phyloP scores from a whole-genome alignment of 2,329 filamentous ascomycete genomes.

The Paecilomyces niveus region DNA sequence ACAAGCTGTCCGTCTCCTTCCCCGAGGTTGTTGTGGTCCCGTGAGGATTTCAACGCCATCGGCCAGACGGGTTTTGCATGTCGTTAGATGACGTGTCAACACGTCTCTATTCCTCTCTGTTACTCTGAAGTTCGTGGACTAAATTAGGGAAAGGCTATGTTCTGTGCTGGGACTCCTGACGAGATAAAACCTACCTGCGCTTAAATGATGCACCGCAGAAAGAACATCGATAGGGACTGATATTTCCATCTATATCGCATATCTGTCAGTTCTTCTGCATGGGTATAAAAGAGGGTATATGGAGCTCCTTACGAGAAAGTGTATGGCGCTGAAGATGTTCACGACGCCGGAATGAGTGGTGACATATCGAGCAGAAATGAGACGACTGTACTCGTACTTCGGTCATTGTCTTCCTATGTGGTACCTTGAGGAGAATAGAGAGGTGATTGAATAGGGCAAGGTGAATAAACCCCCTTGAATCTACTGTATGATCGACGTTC shows the following conservation, averaged over 20 bases:
- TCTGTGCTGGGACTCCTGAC: background rate
- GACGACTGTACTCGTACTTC: slow-evolving; percentile 1
- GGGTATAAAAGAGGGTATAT: background rate
- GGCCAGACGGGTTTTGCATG: background rate
- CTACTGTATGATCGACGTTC: background rate
- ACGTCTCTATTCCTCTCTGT: background rate
- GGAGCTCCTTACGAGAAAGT: background rate
- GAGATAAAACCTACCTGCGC: background rate
- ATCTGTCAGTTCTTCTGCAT: background rate
- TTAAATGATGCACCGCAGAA: background rate
- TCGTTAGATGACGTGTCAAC: background rate
- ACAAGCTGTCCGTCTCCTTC: background rate
- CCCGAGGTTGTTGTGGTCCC: background rate
- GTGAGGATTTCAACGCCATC: background rate
- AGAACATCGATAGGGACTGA: background rate
- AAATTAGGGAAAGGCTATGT: background rate
- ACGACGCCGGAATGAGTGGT: background rate
- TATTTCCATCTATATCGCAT: background rate
- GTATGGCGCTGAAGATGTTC: background rate
- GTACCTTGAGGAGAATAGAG: background rate
- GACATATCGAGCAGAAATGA: background rate
- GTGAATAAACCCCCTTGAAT: background rate
- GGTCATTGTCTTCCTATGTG: background rate
- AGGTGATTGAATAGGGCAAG: background rate
- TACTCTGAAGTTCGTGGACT: background rate